Evolutionary conservation across 2,329 filamentous ascomycete genomes (phyloP).

Genomic region (Aaosphaeria pasadenensis): DNA sequence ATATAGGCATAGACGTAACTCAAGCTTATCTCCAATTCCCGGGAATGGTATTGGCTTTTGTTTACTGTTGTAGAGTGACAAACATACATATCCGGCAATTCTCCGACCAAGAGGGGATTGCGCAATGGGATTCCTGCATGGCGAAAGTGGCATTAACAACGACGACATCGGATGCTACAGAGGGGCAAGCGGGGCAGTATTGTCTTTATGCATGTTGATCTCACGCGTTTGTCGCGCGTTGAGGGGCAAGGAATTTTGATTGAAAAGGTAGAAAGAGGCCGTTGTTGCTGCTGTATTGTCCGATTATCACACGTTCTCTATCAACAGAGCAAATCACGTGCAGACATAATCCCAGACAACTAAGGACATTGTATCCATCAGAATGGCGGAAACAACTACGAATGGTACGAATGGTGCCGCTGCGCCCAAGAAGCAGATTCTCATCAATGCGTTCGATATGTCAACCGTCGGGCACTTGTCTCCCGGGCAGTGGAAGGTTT

Average conservation of each 20-base stretch:
- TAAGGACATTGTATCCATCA: too few species aligned
- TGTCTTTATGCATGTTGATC: background rate
- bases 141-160: constrained; percentile 5
- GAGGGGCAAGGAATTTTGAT: background rate
- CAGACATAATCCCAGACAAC: too few species aligned
- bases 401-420: constrained; percentile 5
- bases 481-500: constrained; percentile 65
- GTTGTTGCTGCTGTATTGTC: background rate
- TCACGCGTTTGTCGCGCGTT: background rate
- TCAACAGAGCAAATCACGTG: too few species aligned
- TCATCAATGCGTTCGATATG: constrained; percentile 67
- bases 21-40: too few species aligned
- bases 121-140: constrained; percentile 17
- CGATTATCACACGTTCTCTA: background rate
- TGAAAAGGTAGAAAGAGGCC: too few species aligned
- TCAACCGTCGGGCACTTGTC: constrained; percentile 62
- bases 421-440: constrained; percentile 50
- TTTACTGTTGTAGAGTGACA: too few species aligned
- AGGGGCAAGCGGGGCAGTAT: background rate
- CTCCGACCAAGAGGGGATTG: background rate
- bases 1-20: too few species aligned
- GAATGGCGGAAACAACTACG: constrained; percentile 11
- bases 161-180: constrained; percentile 5
- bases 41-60: too few species aligned
- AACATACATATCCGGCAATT: too few species aligned